phyloP scores from a whole-genome alignment of 75 land plant genomes.

The Pinus albicaulis region DNA sequence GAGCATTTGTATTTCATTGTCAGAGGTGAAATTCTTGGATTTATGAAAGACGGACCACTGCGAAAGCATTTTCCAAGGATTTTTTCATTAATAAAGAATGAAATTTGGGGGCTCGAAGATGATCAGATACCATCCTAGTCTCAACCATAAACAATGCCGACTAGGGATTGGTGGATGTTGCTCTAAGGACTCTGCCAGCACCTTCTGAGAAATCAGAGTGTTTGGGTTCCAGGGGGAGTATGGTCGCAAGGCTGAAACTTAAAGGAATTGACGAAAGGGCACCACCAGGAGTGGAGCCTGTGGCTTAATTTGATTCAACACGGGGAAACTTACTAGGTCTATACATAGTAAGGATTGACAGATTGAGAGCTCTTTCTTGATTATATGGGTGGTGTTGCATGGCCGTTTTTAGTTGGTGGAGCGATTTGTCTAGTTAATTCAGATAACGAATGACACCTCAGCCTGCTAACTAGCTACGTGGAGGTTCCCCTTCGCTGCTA shows the following conservation, averaged over 20 bases:
- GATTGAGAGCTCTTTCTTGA: constrained; percentile 59
- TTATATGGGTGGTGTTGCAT: constrained; percentile 67
- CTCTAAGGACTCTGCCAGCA: too few species aligned
- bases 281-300: constrained; percentile 60
- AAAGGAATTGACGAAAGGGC: constrained; percentile 62
- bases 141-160: too few species aligned
- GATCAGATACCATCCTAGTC: too few species aligned
- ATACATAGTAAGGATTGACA: constrained; percentile 60
- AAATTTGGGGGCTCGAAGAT: too few species aligned
- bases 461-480: constrained; percentile 80
- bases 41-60: too few species aligned
- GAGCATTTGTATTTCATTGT: too few species aligned
- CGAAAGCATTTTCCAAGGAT: too few species aligned
- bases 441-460: constrained; percentile 95
- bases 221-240: too few species aligned
- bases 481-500: constrained; percentile 38
- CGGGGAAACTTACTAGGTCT: constrained; percentile 54
- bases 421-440: constrained; percentile 94
- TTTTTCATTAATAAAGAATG: too few species aligned
- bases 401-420: constrained; percentile 71
- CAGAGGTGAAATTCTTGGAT: too few species aligned
- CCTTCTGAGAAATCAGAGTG: too few species aligned
- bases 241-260: constrained; percentile 71
- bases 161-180: too few species aligned
- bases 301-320: constrained; percentile 59